Base-by-base conservation (phyloP, 768 basidiomycete species). In the Wakefieldia striispora region DNA sequence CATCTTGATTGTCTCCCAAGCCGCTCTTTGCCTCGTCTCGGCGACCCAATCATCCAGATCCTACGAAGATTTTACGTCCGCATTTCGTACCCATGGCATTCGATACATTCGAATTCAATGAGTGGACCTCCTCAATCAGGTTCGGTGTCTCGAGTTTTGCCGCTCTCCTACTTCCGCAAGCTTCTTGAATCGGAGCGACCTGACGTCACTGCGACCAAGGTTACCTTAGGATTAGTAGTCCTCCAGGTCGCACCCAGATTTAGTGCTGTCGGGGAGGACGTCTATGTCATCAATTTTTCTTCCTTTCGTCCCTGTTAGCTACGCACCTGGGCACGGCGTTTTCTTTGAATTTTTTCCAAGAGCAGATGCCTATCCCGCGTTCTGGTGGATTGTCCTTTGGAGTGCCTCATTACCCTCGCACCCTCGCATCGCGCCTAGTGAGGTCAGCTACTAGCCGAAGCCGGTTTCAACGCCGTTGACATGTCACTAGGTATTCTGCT, bases 291-390 rank as follows among this genome's bases (percentile, higher is more conserved):
- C 16, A 88, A 91, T 55, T 46, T 81, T 21, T 65, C 68, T 16
- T 78, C 82, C 3, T 61, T 83, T 27, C 76, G 79, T 47, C 34
- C 71, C 3, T 83, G 78, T 47, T n/a, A 65, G 75, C 14, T 86
- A 86, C 52, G 79, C 81, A 0, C 77, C 79, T 0, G 78, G 79
- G 0, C 83, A 88, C 58, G 81, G 76, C 6, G 78, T 70, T 45
- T 69, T 89, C 21, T 72, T 86, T 68, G 89, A 88, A 7, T 82
- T 76, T 72, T n/a, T 86, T 88, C 61, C 72, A 88, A 57, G 79
- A 84, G 58, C 83, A 82, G 54, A 55, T 57, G 0, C 73, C 80
- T 1, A 52, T 72, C 33, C 61, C 59, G 4, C 69, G 67, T 12
- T 51, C 62, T 2, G 63, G 55, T 6, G 59, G 57, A 3, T 62